phyloP scores from a whole-genome alignment of 129 eudicot species.

The Apium graveolens region DNA sequence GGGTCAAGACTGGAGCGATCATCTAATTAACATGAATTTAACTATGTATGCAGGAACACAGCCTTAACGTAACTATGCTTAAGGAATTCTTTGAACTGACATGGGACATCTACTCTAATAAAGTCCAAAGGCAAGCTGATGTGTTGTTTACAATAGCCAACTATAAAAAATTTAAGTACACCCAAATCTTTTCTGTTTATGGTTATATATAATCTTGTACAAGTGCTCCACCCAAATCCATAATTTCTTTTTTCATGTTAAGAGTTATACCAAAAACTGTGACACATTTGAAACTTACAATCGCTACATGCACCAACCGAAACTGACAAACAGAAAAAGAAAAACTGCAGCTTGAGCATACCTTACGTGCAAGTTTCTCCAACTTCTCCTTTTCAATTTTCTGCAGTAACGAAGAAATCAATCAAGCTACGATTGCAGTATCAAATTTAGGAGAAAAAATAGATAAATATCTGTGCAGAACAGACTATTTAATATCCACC shows the following conservation, averaged over 20 bases:
- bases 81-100: not conserved
- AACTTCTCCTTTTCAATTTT: slow-evolving; percentile 84
- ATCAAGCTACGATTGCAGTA: not conserved
- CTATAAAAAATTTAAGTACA: not conserved
- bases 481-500: not conserved
- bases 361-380: slow-evolving; percentile 93
- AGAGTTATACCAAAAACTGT: no score
- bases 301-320: not conserved
- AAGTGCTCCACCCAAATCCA: not conserved
- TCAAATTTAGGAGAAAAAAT: not conserved
- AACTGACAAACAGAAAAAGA: not conserved
- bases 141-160: not conserved
- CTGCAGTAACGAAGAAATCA: slow-evolving; percentile 26
- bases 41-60: not conserved
- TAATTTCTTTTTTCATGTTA: not conserved
- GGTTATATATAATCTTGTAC: not conserved
- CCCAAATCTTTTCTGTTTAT: not conserved
- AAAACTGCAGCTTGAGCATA: slow-evolving; percentile 13
- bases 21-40: not conserved
- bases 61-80: not conserved
- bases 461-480: not conserved
- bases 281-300: not conserved
- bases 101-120: not conserved
- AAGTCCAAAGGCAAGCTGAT: not conserved
- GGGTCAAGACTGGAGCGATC: not conserved